These are phyloP conservation scores for Xanthoparmelia taractica DNA, from an alignment of 495 filamentous ascomycete genomes.

Conservation along the genomic window DNA sequence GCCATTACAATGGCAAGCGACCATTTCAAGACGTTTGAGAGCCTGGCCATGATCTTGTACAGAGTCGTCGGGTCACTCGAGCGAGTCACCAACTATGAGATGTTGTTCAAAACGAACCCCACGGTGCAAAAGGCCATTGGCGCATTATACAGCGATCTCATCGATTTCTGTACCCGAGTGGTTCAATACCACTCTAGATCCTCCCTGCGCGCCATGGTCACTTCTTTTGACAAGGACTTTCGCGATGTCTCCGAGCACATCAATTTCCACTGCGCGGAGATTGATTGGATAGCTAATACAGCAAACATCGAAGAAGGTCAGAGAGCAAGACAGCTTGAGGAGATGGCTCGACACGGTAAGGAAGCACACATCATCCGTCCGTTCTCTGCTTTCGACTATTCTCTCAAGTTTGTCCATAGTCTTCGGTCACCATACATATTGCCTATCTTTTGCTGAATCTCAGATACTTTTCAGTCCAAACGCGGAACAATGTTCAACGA, in stretches of 20 bases:
- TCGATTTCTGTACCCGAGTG: slow-evolving; percentile 28
- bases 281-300: slow-evolving; percentile 9
- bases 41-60: slow-evolving; percentile 26
- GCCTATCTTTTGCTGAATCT: slow-evolving; percentile 21
- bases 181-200: slow-evolving; percentile 26
- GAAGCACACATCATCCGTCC: not conserved
- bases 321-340: slow-evolving; percentile 7
- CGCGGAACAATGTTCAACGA: slow-evolving; percentile 10
- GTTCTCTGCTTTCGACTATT: slow-evolving; percentile 15
- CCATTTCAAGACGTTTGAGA: slow-evolving; percentile 28
- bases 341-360: slow-evolving; percentile 7
- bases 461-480: slow-evolving; percentile 14
- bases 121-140: slow-evolving; percentile 28
- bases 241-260: slow-evolving; percentile 15
- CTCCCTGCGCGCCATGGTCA: slow-evolving; percentile 18
- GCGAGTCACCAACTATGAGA: slow-evolving; percentile 28
- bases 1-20: slow-evolving; percentile 19
- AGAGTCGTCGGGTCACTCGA: slow-evolving; percentile 27
- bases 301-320: slow-evolving; percentile 9
- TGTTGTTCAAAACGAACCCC: slow-evolving; percentile 22
- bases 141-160: slow-evolving; percentile 26
- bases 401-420: not conserved
- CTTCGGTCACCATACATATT: not conserved
- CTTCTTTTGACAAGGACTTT: slow-evolving; percentile 13
- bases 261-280: slow-evolving; percentile 14